Evolutionary conservation across 371 early-diverging fungal species (phyloP), one percentile per base, ranked within the genome.

Genomic region (Mucor lusitanicus): DNA sequence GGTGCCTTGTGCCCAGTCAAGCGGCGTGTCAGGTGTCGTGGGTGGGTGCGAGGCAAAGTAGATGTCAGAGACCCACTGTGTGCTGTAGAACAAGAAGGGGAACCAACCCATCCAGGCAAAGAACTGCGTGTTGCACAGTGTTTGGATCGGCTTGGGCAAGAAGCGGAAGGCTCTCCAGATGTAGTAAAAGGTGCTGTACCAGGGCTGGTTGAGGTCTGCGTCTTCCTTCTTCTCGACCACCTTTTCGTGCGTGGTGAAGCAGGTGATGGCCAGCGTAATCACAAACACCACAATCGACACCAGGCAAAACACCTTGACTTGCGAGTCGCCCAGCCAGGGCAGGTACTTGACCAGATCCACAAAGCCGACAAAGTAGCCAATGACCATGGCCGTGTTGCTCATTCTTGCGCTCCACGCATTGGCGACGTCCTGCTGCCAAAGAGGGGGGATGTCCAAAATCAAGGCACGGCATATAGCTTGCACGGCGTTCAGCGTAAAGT

Each of bases 61-160:
- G 21, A 87, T 80, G 33, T 85, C 85, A 13, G 85, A 82, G 0
- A 87, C 81, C 85, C 86, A 87, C 17, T 77, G 81, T 0, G 84
- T 82, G 42, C 82, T 84, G 72, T 87, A 89, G 56, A 89, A 87
- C 48, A 89, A 65, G 61, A 87, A 89, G 0, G 94, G 92, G 68
- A 95, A 95, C 91, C 93, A 92, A n/a, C 91, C 94, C 86, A 93
- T 85, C 94, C 94, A 95, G 12, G 90, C 88, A 77, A 90, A 92
- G 72, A 95, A 90, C 61, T 95, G 95, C 0, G 90, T 88, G 61
- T 90, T 88, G 68, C 93, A 93, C 25, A 95, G 73, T 46, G 80
- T 71, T 61, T 89, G 88, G 6, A 93, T 79, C 9, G 90, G 84
- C 11, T 42, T 65, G 0, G 94, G 92, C 23, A 93, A 67, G 32